A percentile compares a stretch with the other conserved stretches of the same genome.
These are phyloP conservation scores for Myxozyma melibiosi DNA, from an alignment of 805 yeast genomes.

Conservation along the genomic window DNA sequence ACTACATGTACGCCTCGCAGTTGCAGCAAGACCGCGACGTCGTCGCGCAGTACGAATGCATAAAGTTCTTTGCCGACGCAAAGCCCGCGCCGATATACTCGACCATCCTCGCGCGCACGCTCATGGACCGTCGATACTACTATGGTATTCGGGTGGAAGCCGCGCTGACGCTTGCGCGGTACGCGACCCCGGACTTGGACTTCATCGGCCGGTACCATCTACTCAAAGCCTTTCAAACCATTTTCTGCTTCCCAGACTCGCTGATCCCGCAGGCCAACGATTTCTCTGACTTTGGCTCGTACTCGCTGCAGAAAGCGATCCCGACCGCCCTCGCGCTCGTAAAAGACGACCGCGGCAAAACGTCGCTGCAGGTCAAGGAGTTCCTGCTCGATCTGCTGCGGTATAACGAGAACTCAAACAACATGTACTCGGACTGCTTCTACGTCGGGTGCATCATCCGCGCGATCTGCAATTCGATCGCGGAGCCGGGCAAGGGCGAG, in stretches of 20 bases:
- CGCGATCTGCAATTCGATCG: constrained; percentile 51
- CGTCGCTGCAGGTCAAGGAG: constrained; percentile 61
- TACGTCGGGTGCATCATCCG: constrained; percentile 63
- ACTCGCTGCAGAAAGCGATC: constrained; percentile 70
- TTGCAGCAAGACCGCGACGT: constrained; percentile 93
- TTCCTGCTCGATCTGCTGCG: constrained; percentile 71
- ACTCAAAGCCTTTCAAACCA: constrained; percentile 63
- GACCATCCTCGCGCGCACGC: constrained; percentile 73
- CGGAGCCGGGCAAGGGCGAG: constrained; percentile 6
- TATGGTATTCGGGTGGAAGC: constrained; percentile 90
- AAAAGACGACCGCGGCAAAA: constrained; percentile 57
- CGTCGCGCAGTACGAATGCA: constrained; percentile 89
- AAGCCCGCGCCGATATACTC: constrained; percentile 69
- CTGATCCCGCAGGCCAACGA: constrained; percentile 78
- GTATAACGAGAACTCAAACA: constrained; percentile 83
- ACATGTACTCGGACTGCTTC: constrained; percentile 70
- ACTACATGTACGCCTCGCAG: constrained; percentile 92
- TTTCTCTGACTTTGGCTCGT: constrained; percentile 68
- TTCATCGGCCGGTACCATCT: constrained; percentile 75
- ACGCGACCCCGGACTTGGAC: constrained; percentile 61
- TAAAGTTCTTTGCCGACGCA: constrained; percentile 66
- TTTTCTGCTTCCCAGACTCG: constrained; percentile 72
- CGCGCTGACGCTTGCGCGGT: constrained; percentile 71
- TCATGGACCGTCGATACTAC: constrained; percentile 81
- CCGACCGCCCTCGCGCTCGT: constrained; percentile 63